phyloP scores from a whole-genome alignment of 108 stramenopile species.

The Nitzschia sp. region DNA sequence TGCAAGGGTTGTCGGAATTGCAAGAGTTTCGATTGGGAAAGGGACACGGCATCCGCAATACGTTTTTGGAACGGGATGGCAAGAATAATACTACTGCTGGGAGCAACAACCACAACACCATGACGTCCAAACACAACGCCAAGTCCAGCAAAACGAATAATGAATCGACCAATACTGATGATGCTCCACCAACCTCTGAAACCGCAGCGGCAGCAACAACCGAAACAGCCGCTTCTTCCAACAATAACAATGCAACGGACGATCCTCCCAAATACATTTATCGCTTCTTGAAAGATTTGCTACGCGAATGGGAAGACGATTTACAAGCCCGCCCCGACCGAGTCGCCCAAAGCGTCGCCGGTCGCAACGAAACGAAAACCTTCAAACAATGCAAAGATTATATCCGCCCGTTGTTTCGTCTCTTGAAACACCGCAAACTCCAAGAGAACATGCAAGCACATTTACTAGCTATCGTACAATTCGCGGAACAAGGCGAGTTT shows the following conservation, averaged over 20 bases:
- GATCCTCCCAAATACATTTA: conserved; percentile 72
- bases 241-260: conserved; percentile 36
- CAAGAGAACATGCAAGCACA: conserved; percentile 55
- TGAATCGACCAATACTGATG: neutral
- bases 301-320: conserved; percentile 88
- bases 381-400: conserved; percentile 95
- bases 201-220: conserved; percentile 2
- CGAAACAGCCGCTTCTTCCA: neutral
- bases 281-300: conserved; percentile 78
- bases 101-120: conserved; percentile 7
- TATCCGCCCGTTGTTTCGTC: conserved; percentile 89
- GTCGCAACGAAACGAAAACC: conserved; percentile 89
- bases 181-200: neutral
- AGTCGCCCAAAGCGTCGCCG: conserved; percentile 58
- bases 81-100: neutral
- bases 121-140: conserved; percentile 8
- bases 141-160: neutral
- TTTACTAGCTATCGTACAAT: conserved; percentile 82
- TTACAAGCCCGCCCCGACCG: conserved; percentile 66
- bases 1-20: conserved; percentile 51
- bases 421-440: conserved; percentile 61
- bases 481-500: conserved; percentile 90
- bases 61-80: conserved; percentile 61
- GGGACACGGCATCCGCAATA: conserved; percentile 77
- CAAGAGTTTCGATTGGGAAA: conserved; percentile 76